Percentiles rank a stretch among this genome's conserved stretches.
phyloP scores from a whole-genome alignment of 345 rosid species.

The Camelina sativa region DNA sequence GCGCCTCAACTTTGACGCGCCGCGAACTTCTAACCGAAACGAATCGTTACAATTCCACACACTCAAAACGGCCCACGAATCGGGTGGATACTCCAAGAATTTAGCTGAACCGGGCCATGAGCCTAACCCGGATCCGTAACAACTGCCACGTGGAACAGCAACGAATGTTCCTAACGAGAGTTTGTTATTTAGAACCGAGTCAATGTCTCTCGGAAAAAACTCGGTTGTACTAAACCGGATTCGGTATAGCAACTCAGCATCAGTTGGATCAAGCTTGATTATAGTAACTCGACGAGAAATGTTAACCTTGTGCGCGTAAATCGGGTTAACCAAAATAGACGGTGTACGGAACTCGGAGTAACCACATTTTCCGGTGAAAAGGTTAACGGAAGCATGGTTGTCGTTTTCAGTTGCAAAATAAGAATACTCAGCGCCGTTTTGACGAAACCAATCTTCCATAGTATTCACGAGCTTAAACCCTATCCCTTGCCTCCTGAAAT shows the following conservation, averaged over 20 bases:
- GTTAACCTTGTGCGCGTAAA: conserved; percentile 68
- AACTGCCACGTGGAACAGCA: conserved; percentile 74
- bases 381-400: conserved; percentile 75
- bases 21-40: conserved; percentile 72
- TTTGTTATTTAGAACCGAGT: conserved; percentile 69
- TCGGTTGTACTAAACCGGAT: conserved; percentile 76
- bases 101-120: conserved; percentile 68
- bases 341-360: conserved; percentile 88
- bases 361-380: conserved; percentile 86
- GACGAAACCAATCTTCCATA: conserved; percentile 79
- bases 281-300: conserved; percentile 54
- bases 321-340: conserved; percentile 83
- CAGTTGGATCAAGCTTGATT: conserved; percentile 51
- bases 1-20: conserved; percentile 60
- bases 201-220: conserved; percentile 92
- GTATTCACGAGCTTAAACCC: conserved; percentile 65
- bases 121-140: conserved; percentile 24
- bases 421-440: conserved; percentile 82
- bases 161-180: conserved; percentile 77
- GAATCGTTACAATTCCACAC: conserved; percentile 88
- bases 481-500: conserved; percentile 80
- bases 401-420: conserved; percentile 93
- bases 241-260: conserved; percentile 78
- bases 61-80: conserved; percentile 84
- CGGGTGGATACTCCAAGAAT: conserved; percentile 78